phyloP scores from a whole-genome alignment of 2,329 filamentous ascomycete species.

The Magnaporthales sp. region DNA sequence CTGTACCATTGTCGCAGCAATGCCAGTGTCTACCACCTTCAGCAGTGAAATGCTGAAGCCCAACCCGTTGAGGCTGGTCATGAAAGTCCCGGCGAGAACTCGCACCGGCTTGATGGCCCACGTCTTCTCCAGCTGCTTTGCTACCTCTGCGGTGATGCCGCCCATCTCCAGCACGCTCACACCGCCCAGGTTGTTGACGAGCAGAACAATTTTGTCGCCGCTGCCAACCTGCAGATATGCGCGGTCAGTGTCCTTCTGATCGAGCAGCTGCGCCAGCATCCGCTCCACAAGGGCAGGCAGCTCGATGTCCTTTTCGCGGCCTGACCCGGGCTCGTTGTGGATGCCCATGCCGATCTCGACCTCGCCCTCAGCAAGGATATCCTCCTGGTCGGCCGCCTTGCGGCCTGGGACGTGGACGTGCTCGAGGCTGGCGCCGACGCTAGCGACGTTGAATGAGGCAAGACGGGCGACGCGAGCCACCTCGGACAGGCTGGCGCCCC shows the following conservation, averaged over 20 bases:
- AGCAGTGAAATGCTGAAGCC: slow-evolving; percentile 68
- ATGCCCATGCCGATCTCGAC: slow-evolving; percentile 70
- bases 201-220: slow-evolving; percentile 48
- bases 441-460: slow-evolving; percentile 68
- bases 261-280: slow-evolving; percentile 65
- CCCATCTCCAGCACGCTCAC: slow-evolving; percentile 65
- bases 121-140: slow-evolving; percentile 47
- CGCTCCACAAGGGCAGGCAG: slow-evolving; percentile 47
- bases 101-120: slow-evolving; percentile 55
- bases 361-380: slow-evolving; percentile 44
- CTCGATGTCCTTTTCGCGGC: slow-evolving; percentile 34
- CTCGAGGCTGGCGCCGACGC: slow-evolving; percentile 75
- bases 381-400: slow-evolving; percentile 38
- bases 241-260: slow-evolving; percentile 58
- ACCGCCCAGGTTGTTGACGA: slow-evolving; percentile 73
- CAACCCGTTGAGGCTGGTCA: slow-evolving; percentile 70
- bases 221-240: slow-evolving; percentile 57
- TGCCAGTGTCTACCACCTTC: slow-evolving; percentile 50
- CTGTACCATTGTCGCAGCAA: slow-evolving; percentile 55
- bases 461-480: slow-evolving; percentile 65
- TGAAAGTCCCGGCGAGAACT: slow-evolving; percentile 61
- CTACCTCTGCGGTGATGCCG: slow-evolving; percentile 62
- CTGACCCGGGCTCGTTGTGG: slow-evolving; percentile 59
- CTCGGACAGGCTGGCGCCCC: slow-evolving; percentile 58
- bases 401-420: slow-evolving; percentile 93